Evolutionary conservation across 2,329 filamentous ascomycete genomes (phyloP).

Genomic region (Diplodia seriata): DNA sequence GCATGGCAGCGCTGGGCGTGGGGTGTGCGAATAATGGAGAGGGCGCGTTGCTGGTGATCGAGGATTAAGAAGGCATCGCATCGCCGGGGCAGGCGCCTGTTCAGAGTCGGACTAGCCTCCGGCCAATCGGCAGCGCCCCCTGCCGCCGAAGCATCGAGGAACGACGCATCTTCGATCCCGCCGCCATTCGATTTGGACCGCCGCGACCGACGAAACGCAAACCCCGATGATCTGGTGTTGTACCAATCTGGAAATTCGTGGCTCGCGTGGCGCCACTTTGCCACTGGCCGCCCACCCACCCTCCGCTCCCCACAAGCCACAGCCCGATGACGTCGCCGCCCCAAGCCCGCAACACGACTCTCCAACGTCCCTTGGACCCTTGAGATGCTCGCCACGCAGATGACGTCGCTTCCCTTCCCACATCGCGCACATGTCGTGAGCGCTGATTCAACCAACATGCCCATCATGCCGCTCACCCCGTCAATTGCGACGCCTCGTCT

Average conservation of each 20-base stretch:
- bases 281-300: not conserved
- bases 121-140: conserved; percentile 6
- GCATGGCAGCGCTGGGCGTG: not conserved
- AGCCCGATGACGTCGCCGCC: conserved; percentile 11
- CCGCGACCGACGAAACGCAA: not conserved
- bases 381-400: conserved; percentile 11
- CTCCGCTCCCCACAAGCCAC: conserved; percentile 17
- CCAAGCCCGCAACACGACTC: not conserved
- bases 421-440: not conserved
- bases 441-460: not conserved
- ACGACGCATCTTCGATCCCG: not conserved
- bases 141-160: conserved; percentile 1
- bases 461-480: not conserved
- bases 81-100: not conserved
- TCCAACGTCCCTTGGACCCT: conserved; percentile 5
- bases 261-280: conserved; percentile 17
- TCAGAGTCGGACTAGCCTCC: conserved; percentile 1
- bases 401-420: conserved; percentile 4
- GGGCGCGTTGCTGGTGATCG: not conserved
- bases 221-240: not conserved
- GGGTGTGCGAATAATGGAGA: not conserved
- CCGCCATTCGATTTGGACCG: not conserved
- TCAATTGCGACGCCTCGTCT: not conserved
- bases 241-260: conserved; percentile 18
- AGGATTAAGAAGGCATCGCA: conserved; percentile 1